Base-by-base conservation (phyloP, 2,329 filamentous ascomycete genomes). In the Cryoendolithus antarcticus region DNA sequence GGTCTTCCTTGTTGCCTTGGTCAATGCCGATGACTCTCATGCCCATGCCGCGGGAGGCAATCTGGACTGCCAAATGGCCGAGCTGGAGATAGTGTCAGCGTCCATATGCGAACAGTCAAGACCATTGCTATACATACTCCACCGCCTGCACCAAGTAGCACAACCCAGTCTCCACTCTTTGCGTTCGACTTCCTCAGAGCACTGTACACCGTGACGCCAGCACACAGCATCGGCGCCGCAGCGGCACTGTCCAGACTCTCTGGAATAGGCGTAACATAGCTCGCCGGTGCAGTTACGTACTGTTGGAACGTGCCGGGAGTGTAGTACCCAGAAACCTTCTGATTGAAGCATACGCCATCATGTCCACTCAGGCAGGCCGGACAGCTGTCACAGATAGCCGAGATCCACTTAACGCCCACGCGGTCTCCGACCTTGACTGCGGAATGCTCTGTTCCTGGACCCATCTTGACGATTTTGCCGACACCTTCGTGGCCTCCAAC, bases 271-370 rank as follows among this genome's bases (percentile, higher is more conserved):
- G 79, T 82, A 2, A 82, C 77, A 55, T 83, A 82, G 59, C 71
- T 70, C 3, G 77, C 77, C 6, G 76, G 75, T 0, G 69, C 71
- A 11, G 80, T 53, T 13, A 71, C 70, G 52, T 82, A 83, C 60
- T 82, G 76, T 54, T 82, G 78, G 55, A 82, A 82, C n/a, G 78
- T 83, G 30, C 79, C 79, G 0, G 78, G 78, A 1, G 70, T 74
- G 55, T 75, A 80, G 60, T 80, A 82, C 4, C 79, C 79, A 0
- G 71, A 77, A 35, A 82, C 50, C 51, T 72, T 74, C 43, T 67
- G 63, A 32, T 72, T 70, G 46, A 65, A 61, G 57, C 74, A 78
- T 28, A 67, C 58, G 6, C 67, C 72, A 45, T 77, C 75, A 15
- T 65, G 59, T 32, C 71, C 72, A 8, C 64, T 64, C 37, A 70